Percentiles rank a stretch among this genome's conserved stretches.
phyloP scores from a whole-genome alignment of 163 green algal species.

The Scenedesmus sp. region DNA sequence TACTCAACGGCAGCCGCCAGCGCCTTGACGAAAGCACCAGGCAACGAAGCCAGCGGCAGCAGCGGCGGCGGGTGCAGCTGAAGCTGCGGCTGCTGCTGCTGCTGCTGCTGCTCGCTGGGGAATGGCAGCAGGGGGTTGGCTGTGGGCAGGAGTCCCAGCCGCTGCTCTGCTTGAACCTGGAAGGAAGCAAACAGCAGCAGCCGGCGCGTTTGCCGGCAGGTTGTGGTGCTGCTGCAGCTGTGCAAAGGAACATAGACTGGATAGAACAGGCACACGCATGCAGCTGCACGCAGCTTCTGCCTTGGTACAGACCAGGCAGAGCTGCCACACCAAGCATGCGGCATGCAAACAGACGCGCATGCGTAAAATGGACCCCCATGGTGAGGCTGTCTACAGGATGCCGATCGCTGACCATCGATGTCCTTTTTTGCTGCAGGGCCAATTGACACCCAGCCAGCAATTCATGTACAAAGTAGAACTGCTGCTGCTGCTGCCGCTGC shows the following conservation, averaged over 20 bases:
- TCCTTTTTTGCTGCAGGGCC: neutral
- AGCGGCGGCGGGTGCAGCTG: neutral
- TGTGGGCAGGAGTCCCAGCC: neutral
- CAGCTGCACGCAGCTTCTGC: no score
- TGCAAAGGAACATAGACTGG: no score
- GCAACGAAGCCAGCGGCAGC: constrained; percentile 17
- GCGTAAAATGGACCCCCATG: no score
- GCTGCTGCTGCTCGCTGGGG: constrained; percentile 20
- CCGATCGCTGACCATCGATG: no score
- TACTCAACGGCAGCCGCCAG: neutral
- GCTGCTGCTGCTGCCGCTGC: neutral
- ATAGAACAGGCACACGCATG: no score
- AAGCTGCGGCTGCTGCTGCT: constrained; percentile 2
- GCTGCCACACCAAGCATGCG: neutral
- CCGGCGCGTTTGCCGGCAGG: neutral
- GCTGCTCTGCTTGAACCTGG: constrained; percentile 27
- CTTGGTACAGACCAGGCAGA: neutral
- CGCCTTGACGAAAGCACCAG: neutral
- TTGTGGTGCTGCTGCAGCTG: neutral
- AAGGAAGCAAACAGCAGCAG: neutral
- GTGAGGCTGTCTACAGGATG: no score
- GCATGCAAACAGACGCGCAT: neutral
- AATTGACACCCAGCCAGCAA: no score
- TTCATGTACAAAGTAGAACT: neutral
- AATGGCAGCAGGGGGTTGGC: constrained; percentile 5